Conservation (phyloP, 2,329 filamentous ascomycete genomes). For the Stagonosporopsis vannaccii region DNA sequence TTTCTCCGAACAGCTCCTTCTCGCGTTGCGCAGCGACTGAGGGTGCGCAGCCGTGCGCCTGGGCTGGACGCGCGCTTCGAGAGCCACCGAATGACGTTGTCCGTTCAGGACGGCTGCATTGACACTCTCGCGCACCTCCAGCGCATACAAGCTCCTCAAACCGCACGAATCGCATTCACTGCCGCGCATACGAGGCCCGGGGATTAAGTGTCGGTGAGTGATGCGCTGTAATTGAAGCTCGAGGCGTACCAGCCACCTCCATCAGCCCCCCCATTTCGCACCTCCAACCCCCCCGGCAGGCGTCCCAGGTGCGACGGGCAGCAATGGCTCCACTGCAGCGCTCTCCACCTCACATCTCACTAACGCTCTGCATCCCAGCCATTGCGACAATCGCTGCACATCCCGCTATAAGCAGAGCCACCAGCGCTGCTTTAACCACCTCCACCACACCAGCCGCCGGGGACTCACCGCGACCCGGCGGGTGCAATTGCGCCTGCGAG, state of each 20-base stretch:
- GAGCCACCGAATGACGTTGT: slow-evolving; percentile 26
- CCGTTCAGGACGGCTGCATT: slow-evolving; percentile 18
- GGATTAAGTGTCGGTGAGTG: slow-evolving; percentile 20
- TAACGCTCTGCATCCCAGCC: slow-evolving; percentile 34
- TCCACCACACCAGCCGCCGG: slow-evolving; percentile 26
- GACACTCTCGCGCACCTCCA: slow-evolving; percentile 23
- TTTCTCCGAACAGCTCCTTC: not conserved
- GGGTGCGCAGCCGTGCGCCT: slow-evolving; percentile 26
- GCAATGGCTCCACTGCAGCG: slow-evolving; percentile 35
- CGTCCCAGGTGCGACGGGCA: slow-evolving; percentile 16
- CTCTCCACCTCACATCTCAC: slow-evolving; percentile 26
- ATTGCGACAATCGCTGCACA: slow-evolving; percentile 23
- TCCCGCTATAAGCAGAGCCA: slow-evolving; percentile 26
- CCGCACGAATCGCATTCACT: slow-evolving; percentile 24
- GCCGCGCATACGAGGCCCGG: slow-evolving; percentile 3
- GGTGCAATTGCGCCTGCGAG: slow-evolving; percentile 32
- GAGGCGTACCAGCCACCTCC: slow-evolving; percentile 15
- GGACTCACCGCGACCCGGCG: slow-evolving; percentile 25
- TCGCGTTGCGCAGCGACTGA: not conserved
- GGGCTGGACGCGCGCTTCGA: slow-evolving; percentile 23
- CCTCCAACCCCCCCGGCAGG: slow-evolving; percentile 27
- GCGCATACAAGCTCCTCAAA: slow-evolving; percentile 12
- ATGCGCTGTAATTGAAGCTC: slow-evolving; percentile 14
- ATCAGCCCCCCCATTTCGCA: slow-evolving; percentile 34
- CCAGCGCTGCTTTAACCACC: slow-evolving; percentile 21